Conservation (phyloP, 176 grass and related monocot genomes). For the Juncus inflexus region DNA sequence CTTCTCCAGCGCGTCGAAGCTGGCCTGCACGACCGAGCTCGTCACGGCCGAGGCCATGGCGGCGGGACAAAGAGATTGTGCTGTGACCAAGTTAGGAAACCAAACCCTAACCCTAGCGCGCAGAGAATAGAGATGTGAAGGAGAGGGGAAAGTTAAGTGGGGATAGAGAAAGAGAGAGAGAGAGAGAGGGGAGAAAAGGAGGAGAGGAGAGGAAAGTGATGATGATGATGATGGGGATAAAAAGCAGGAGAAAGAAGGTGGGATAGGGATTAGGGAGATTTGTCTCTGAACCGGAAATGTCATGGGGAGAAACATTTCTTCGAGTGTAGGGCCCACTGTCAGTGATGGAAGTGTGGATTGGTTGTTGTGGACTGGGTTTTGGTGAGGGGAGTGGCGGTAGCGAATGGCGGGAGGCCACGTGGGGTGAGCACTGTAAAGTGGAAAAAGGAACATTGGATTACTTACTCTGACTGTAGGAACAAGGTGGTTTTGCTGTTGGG, state of each 20-base stretch:
- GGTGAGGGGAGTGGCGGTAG: neutral
- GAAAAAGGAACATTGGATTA: conserved; percentile 1
- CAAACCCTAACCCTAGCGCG: conserved; percentile 56
- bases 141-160: conserved; percentile 3
- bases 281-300: neutral
- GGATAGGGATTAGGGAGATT: neutral
- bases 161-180: too few species aligned
- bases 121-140: conserved; percentile 12
- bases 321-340: neutral
- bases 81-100: conserved; percentile 29
- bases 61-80: conserved; percentile 6
- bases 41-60: conserved; percentile 31
- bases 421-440: conserved; percentile 33
- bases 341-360: neutral
- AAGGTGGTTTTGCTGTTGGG: too few species aligned
- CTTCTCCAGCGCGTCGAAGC: conserved; percentile 71
- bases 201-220: conserved; percentile 11
- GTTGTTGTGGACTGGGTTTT: neutral
- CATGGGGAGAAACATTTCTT: neutral
- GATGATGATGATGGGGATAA: neutral
- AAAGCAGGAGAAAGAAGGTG: conserved; percentile 6
- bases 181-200: too few species aligned
- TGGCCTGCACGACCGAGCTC: conserved; percentile 39
- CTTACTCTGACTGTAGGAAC: too few species aligned
- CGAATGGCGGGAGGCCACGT: conserved; percentile 32